A percentile compares a stretch with the other conserved stretches of the same genome.
Conservation (phyloP, 768 basidiomycete species). For the Paxillus rubicundulus region DNA sequence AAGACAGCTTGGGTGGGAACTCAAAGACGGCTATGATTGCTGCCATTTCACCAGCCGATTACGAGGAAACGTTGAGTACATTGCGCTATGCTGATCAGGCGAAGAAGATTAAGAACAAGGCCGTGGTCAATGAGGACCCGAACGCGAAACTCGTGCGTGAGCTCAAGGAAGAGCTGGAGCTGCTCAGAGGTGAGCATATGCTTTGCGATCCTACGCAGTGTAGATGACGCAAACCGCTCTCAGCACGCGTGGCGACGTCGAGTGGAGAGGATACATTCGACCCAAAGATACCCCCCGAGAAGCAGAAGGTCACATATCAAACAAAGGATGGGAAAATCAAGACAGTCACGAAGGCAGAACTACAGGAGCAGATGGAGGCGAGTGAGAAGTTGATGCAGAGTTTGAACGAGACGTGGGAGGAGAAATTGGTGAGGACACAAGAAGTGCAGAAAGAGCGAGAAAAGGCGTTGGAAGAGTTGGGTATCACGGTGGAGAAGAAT, state of each 20-base stretch:
- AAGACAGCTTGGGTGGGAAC: constrained; percentile 96
- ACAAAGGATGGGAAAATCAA: constrained; percentile 91
- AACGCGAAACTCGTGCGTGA: constrained; percentile 98
- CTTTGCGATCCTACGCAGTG: background rate
- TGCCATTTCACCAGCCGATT: constrained; percentile 97
- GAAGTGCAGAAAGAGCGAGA: constrained; percentile 97
- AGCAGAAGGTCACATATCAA: constrained; percentile 93
- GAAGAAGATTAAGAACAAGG: constrained; percentile 99
- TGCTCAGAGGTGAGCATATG: constrained; percentile 66
- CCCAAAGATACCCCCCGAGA: constrained; percentile 84
- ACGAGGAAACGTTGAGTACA: constrained; percentile 96
- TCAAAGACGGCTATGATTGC: constrained; percentile 99
- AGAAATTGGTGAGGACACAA: constrained; percentile 88
- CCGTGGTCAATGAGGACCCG: constrained; percentile 98
- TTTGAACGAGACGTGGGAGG: constrained; percentile 94
- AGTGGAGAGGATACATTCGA: constrained; percentile 77
- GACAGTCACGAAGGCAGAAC: constrained; percentile 94
- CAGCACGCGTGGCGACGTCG: constrained; percentile 73
- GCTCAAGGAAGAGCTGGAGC: constrained; percentile 96
- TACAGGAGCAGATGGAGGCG: constrained; percentile 95
- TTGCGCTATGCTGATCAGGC: constrained; percentile 97
- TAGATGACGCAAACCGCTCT: constrained; percentile 7
- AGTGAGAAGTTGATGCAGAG: constrained; percentile 95
- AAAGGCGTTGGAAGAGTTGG: constrained; percentile 95
- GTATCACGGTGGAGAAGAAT: constrained; percentile 97